Percentiles rank a stretch among this genome's conserved stretches.
Conservation (phyloP, 257 asterid genomes). For the Hygrophila difformis region DNA sequence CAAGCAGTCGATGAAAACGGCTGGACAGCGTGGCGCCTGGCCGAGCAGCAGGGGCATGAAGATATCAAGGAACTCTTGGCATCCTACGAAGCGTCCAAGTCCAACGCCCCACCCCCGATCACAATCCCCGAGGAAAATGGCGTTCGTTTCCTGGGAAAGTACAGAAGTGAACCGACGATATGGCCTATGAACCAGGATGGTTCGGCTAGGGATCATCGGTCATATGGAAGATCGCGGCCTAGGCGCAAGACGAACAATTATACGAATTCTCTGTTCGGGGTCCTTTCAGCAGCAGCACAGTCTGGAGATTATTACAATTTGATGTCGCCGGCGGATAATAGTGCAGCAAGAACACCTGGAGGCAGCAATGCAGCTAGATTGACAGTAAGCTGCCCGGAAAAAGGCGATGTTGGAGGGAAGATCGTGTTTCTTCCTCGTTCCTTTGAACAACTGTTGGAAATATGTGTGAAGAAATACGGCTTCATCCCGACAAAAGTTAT, state of each 20-base stretch:
- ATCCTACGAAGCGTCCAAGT: constrained; percentile 13
- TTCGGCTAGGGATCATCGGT: constrained; percentile 5
- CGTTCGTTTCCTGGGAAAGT: constrained; percentile 38
- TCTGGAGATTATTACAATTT: constrained; percentile 9
- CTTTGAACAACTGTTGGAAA: constrained; percentile 40
- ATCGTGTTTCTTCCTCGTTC: constrained; percentile 43
- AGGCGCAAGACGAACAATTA: constrained; percentile 40
- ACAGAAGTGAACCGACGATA: constrained; percentile 32
- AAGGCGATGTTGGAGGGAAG: constrained; percentile 38
- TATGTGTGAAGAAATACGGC: constrained; percentile 40
- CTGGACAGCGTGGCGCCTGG: constrained; percentile 40
- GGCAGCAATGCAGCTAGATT: constrained; percentile 29
- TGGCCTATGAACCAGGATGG: constrained; percentile 15
- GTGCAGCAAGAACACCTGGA: neutral
- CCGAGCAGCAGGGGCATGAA: constrained; percentile 54
- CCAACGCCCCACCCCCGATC: constrained; percentile 3
- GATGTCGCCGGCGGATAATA: constrained; percentile 11
- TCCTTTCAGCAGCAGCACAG: constrained; percentile 40
- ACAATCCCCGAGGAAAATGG: constrained; percentile 22
- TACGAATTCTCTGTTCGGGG: constrained; percentile 66
- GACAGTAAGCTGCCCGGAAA: constrained; percentile 50
- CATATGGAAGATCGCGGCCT: constrained; percentile 16
- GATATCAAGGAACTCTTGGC: constrained; percentile 32
- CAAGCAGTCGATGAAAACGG: constrained; percentile 28
- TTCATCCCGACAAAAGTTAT: constrained; percentile 27